Evolutionary conservation across 768 basidiomycete species (phyloP), one percentile per base, ranked within the genome.

Genomic region (Stropharia rugosoannulata): DNA sequence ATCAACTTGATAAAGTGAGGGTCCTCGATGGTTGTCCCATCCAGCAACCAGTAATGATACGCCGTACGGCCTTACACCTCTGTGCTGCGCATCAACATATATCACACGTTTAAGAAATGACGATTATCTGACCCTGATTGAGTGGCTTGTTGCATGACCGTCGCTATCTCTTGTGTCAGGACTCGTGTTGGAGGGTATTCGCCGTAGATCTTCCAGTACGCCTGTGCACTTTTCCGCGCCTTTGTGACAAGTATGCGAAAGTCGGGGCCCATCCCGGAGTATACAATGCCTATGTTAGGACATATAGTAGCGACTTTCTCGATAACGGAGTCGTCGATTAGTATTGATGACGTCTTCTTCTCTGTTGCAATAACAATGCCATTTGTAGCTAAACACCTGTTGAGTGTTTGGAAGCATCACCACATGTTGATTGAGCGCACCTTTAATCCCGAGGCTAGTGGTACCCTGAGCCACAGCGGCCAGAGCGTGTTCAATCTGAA

Each of bases 251-350:
- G 81, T 19, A 99, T 84, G 41, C 97, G 86, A 73, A 97, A 99
- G 73, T 99, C 97, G 46, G 97, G 97, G 1, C 97, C 95, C 97
- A 99, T 99, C 36, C 97, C 97, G 35, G 95, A 96, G 77, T 99
- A 99, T 45, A 99, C 97, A 62, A 99, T 93, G 49, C 97, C 97
- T 65, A 99, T 98, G 73, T 98, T 98, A 36, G 97, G 97, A 72
- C 96, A 98, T 60, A 99, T 88, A 49, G 96, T 82, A 1, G 95
- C 93, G 59, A 97, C 94, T 75, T 97, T 98, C 72, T 99, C 97
- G 64, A 99, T 84, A 81, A 96, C 93, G 29, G 93, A 93, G 73
- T 98, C 93, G 78, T 99, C 97, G 61, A 99, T 92, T 64, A 99
- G 83, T 67, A 98, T 88, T 10, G 97, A 99, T 16, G 96, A 93